Base-by-base conservation (phyloP, 179 eudicot species). In the Carnegiea gigantea region DNA sequence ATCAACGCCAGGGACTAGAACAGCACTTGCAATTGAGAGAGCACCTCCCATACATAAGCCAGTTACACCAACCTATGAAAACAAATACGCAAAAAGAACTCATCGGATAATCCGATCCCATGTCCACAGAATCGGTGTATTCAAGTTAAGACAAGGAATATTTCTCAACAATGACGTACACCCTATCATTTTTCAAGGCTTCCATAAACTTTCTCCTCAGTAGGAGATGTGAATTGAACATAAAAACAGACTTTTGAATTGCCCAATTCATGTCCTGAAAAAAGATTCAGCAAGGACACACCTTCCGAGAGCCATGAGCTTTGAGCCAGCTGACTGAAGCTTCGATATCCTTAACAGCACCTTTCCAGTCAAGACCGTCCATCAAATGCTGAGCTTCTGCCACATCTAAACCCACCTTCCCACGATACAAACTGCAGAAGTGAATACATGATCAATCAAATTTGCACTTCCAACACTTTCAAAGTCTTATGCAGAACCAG, bases 31-130 rank as follows among this genome's bases (percentile, higher is more conserved):
- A 85, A 95, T 91, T 44, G 98, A 86, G n/a, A 95, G 93, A 62
- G 98, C 98, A 78, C 98, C 98, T 81, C 98, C 98, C 98, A 95
- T 95, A 84, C 98, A 95, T 79, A 89, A 95, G 75, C 98, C 98
- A 75, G 98, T 93, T 64, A 93, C 98, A 70, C 98, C 98, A 82
- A 91, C 92, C 98, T 95, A 83, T 72, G 33, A 79, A 85, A 83
- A 75, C 73, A 23, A 26, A 40, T 71, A 75, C 18, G 18, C 20
- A 48, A 48, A 70, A 10, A 0, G 43, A 57, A 15, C 6, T 46
- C 72, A 73, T 71, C 14, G 78, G 46, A 21, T 54, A 83, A 77
- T 28, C 70, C 4, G 33, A 62, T 20, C 68, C 49, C 20, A 11
- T 40, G 44, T 40, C 44, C 9, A 40, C 44, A 40, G 44, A 40